Evolutionary conservation across 345 rosid species (phyloP), one percentile per base, ranked within the genome.

Genomic region (Geranium rotundifolium): DNA sequence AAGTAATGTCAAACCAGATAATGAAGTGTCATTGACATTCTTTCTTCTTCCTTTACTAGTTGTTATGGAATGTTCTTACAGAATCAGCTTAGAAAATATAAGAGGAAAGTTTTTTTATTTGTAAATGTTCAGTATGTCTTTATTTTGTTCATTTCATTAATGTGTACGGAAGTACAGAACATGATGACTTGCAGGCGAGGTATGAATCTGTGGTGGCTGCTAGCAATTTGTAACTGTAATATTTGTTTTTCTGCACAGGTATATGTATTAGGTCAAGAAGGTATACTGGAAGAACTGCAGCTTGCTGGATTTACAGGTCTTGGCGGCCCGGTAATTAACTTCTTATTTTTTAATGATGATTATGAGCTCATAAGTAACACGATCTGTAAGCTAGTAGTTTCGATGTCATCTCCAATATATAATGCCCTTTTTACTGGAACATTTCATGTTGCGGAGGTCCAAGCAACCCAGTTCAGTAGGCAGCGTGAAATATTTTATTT

Each of bases 211-310:
- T 56, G 27, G 31, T 23, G 27, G 19, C 17, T 8, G 4, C 55
- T 7, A 70, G 8, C 13, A 14, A 39, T 13, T 10, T 41, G 34
- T 29, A 10, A 59, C 30, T 49, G 9, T 58, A 17, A 56, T 49
- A 58, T n/a, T 60, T 60, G 61, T 19, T 58, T 20, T 27, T 17
- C 39, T 68, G 65, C 56, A 16, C 72, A 89, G 95, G 91, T 87
- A 64, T 92, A 89, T 73, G 97, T 87, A 54, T 79, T 92, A 39
- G 97, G 93, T 18, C 85, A 89, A 14, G 95, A 89, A 62, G 98
- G 97, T 61, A 72, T 89, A 69, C 23, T 78, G 67, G 87, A 89
- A 70, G 97, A 89, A 81, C 80, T 89, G 55, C 76, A 71, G 63
- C 77, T 80, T 67, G 87, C 91, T 57, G 91, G 97, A 75, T 85